These are phyloP conservation scores for Ensete glaucum DNA, from an alignment of 176 grass and related monocot genomes.

Conservation along the genomic window DNA sequence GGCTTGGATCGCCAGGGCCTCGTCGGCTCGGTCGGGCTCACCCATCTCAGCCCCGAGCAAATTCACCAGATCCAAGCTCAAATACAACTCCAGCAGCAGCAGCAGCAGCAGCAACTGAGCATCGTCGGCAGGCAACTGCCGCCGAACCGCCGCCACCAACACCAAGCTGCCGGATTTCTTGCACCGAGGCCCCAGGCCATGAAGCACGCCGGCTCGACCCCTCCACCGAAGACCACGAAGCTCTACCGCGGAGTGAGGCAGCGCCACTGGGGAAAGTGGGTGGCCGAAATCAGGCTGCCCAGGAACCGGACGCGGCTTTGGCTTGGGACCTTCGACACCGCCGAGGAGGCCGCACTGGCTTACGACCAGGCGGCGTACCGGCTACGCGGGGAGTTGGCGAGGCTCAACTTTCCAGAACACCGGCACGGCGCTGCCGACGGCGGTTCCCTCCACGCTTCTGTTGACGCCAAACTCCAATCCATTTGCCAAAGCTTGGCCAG, in stretches of 20 bases:
- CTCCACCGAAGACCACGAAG: slow-evolving; percentile 41
- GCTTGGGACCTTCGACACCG: slow-evolving; percentile 98
- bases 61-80: slow-evolving; percentile 93
- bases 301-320: slow-evolving; percentile 93
- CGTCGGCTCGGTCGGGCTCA: slow-evolving; percentile 30
- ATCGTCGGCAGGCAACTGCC: slow-evolving; percentile 3
- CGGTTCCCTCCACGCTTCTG: slow-evolving; percentile 61
- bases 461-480: slow-evolving; percentile 91
- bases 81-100: slow-evolving; percentile 66
- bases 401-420: slow-evolving; percentile 82
- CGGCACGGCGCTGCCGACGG: slow-evolving; percentile 5
- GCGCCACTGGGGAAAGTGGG: slow-evolving; percentile 99
- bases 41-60: slow-evolving; percentile 62
- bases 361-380: slow-evolving; percentile 97
- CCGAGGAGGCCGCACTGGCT: slow-evolving; percentile 89
- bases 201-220: slow-evolving; percentile 65
- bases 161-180: slow-evolving; percentile 35
- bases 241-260: slow-evolving; percentile 98
- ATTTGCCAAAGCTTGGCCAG: slow-evolving; percentile 61
- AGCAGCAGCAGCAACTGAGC: slow-evolving; percentile 55
- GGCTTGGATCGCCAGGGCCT: not conserved
- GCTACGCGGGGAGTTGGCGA: slow-evolving; percentile 78
- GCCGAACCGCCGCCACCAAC: not conserved
- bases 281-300: slow-evolving; percentile 96
- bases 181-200: slow-evolving; percentile 53